These are phyloP conservation scores for Pseudogymnoascus destructans DNA, from an alignment of 2,329 filamentous ascomycete genomes.

Conservation along the genomic window DNA sequence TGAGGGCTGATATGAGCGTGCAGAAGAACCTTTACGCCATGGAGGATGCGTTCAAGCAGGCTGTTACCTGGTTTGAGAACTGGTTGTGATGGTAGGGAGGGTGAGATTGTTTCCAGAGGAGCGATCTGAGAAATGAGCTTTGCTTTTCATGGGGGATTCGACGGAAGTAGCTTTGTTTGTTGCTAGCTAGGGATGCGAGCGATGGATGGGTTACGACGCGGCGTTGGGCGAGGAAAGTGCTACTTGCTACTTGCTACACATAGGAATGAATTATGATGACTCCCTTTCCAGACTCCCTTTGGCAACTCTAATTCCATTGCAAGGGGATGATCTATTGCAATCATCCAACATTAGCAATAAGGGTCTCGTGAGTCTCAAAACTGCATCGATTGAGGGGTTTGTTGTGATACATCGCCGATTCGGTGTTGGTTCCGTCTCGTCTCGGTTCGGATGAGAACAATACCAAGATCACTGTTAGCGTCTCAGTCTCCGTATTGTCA, in stretches of 20 bases:
- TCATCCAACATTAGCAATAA: not conserved
- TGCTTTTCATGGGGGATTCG: not conserved
- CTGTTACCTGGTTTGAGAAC: slow-evolving; percentile 63
- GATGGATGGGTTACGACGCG: not conserved
- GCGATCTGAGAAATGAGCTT: not conserved
- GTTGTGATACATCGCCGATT: not conserved
- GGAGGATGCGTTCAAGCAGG: slow-evolving; percentile 70
- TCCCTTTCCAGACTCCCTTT: not conserved
- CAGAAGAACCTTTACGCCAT: slow-evolving; percentile 53
- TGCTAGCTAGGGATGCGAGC: not conserved
- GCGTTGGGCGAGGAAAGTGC: not conserved
- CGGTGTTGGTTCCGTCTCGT: not conserved
- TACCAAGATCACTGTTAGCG: not conserved
- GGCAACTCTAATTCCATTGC: not conserved
- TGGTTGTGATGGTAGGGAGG: slow-evolving; percentile 22
- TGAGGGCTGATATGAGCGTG: slow-evolving; percentile 49
- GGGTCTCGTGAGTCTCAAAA: not conserved
- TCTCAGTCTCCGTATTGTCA: not conserved
- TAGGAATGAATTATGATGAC: slow-evolving; percentile 3
- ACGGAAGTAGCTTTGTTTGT: not conserved
- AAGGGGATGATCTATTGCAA: not conserved
- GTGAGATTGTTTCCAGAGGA: not conserved
- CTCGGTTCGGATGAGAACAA: not conserved
- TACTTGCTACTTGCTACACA: not conserved
- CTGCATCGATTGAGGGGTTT: not conserved